Base-by-base conservation (phyloP, 192 early-diverging fungal species). In the Coemansia sp. region DNA sequence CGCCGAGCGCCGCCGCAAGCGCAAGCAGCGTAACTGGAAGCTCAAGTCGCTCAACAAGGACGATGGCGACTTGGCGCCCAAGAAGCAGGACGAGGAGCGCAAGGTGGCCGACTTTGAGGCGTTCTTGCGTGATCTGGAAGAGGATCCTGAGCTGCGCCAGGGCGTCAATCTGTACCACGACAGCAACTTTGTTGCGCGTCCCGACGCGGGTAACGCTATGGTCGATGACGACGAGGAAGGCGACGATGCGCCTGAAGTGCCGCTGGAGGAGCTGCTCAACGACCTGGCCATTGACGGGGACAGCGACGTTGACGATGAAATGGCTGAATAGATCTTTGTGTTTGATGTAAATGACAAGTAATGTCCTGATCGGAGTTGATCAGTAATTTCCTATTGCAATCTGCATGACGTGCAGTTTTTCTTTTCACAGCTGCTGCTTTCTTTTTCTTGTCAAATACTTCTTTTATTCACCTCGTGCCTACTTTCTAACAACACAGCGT, bases 91-190 rank as follows among this genome's bases (percentile, higher is more conserved):
- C 25, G 74, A 83, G 70, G 86, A 85, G 46, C 83, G 84, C 64
- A 85, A 87, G 48, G 93, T 97, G 56, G 76, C 89, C 46, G 97
- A 99, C 79, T 92, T 90, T 70, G 97, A 99, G 74, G 69, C 91
- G 66, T 99, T 99, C 84, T 81, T 97, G 88, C 88, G 93, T 66
- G 97, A 99, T 82, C 82, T 99, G 51, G 97, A 99, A 80, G 97
- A 99, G 80, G 97, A 99, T 83, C 84, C 93, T 24, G 97, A 99
- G 81, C 85, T 98, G 60, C 85, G 97, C 56, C 88, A 90, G 64
- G 92, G 91, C 68, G 82, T 99, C 65, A 96, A 99, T 64, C 84
- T 99, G 47, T 99, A 94, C 86, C 96, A 94, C 82, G 67, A 64
- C 47, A 51, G 17, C 38, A 58, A 37, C 23, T 50, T 26, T 1